Percentiles rank a stretch among this genome's conserved stretches.
Conservation (phyloP, 495 filamentous ascomycete genomes). For the Aspergillus mulundensis region DNA sequence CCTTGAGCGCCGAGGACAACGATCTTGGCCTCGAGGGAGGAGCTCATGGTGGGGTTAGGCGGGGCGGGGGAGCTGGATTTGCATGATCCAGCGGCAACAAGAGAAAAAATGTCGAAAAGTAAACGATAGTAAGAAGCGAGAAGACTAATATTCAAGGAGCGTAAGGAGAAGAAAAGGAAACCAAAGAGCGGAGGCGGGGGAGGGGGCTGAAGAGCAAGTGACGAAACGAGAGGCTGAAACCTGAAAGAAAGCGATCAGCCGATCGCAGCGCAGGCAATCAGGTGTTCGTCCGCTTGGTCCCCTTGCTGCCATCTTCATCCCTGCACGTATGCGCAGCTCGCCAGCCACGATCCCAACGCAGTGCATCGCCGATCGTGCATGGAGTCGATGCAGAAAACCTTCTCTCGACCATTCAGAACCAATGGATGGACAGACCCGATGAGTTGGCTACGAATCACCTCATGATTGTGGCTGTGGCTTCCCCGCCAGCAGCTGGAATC, state of each 20-base stretch:
- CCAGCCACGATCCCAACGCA: background rate
- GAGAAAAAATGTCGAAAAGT: background rate
- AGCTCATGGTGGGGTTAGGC: constrained; percentile 54
- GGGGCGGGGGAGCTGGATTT: constrained; percentile 26
- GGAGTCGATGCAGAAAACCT: background rate
- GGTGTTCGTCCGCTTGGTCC: constrained; percentile 2
- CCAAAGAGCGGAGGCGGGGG: background rate
- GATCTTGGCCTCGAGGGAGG: constrained; percentile 85
- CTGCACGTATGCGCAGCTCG: background rate
- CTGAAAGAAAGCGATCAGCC: constrained; percentile 13
- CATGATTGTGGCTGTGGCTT: background rate
- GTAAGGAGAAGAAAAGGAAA: background rate
- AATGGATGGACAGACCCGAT: background rate
- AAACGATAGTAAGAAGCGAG: background rate
- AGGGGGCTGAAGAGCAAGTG: background rate
- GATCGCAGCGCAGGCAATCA: constrained; percentile 10
- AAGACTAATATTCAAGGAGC: background rate
- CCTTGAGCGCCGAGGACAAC: constrained; percentile 83
- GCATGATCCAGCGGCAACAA: constrained; percentile 28
- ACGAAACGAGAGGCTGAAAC: background rate
- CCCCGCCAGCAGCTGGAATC: background rate
- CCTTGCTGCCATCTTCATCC: background rate
- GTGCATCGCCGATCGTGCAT: background rate
- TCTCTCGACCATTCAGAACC: background rate
- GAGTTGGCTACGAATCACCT: background rate